Percentiles rank a stretch among this genome's conserved stretches.
Evolutionary conservation across 2,329 filamentous ascomycete genomes (phyloP).

Genomic region (Fusarium palustre): DNA sequence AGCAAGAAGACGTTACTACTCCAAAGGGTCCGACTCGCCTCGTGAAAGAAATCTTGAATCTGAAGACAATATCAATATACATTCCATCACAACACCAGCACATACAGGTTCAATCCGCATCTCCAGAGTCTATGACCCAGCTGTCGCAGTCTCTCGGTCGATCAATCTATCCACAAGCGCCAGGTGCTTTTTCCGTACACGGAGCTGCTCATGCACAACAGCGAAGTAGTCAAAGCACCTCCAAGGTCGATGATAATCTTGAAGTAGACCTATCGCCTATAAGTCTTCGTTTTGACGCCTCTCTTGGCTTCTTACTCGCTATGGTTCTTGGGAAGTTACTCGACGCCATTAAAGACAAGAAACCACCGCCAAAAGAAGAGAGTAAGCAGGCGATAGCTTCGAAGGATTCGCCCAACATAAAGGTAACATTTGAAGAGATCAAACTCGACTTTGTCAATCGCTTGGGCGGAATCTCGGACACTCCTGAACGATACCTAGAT

Average conservation of each 20-base stretch:
- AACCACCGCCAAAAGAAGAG: constrained; percentile 7
- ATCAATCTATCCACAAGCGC: constrained; percentile 64
- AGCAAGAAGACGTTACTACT: constrained; percentile 59
- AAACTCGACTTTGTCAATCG: constrained; percentile 68
- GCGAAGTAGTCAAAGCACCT: not conserved
- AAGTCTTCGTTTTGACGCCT: constrained; percentile 66
- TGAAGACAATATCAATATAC: constrained; percentile 65
- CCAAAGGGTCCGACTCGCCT: constrained; percentile 66
- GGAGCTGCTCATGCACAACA: constrained; percentile 25
- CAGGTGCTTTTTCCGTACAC: constrained; percentile 71
- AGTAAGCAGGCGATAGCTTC: constrained; percentile 24
- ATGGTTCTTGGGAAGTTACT: constrained; percentile 64
- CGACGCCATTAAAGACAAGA: constrained; percentile 55
- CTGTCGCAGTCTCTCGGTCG: constrained; percentile 50
- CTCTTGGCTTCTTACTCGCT: constrained; percentile 66
- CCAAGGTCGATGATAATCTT: constrained; percentile 48
- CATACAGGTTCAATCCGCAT: constrained; percentile 51
- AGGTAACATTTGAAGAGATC: constrained; percentile 61
- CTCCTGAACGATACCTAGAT: constrained; percentile 59
- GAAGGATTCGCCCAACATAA: constrained; percentile 54
- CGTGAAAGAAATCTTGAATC: constrained; percentile 65
- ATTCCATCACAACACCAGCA: constrained; percentile 63
- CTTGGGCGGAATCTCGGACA: constrained; percentile 64
- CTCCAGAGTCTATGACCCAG: constrained; percentile 46
- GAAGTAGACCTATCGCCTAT: constrained; percentile 66